Base-by-base conservation (phyloP, 148 eudicot species). In the Cornus kousa region DNA sequence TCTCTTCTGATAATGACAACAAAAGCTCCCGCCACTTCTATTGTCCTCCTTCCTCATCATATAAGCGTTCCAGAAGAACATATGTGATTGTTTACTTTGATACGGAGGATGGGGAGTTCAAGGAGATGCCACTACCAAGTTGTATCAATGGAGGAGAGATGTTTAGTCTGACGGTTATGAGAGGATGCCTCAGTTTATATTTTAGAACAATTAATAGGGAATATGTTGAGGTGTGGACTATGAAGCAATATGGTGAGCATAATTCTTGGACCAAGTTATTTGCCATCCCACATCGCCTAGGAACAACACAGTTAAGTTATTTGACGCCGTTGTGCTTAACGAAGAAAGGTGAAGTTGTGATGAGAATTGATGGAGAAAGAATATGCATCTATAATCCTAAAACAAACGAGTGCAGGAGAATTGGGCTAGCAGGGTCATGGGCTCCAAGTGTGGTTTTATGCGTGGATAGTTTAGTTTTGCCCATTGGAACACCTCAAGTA, bases 241-340 rank as follows among this genome's bases (percentile, higher is more conserved):
- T 89, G 89, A 80, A 85, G 77, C 86, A 80, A 55, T 87, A 89
- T 53, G 90, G 86, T 16, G 81, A 76, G 57, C 24, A 72, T 60
- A 82, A 86, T 17, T 87, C 89, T 20, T 90, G 92, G 92, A 70
- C 73, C 16, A 89, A 84, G 71, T 33, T 84, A 80, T 77, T 77
- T 19, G 22, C 77, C 6, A 72, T 90, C 33, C 67, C 80, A 19
- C 80, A 81, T 75, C 1, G 68, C 60, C 3, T 35, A 35, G 37
- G 37, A 35, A 65, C 50, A 48, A 11, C 8, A 7, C 53, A 11
- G 0, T 11, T 11, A 7, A 1, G 35, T 17, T 80, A 33, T 59
- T 70, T 79, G 9, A 22, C 22, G 2, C 84, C 83, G 3, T 32
- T 84, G 37, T 77, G 60, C 10, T 5, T 87, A 66, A 35, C 75